Evolutionary conservation across 129 eudicot genomes (phyloP), one percentile per base, ranked within the genome.

Genomic region (Oenanthe sinensis): DNA sequence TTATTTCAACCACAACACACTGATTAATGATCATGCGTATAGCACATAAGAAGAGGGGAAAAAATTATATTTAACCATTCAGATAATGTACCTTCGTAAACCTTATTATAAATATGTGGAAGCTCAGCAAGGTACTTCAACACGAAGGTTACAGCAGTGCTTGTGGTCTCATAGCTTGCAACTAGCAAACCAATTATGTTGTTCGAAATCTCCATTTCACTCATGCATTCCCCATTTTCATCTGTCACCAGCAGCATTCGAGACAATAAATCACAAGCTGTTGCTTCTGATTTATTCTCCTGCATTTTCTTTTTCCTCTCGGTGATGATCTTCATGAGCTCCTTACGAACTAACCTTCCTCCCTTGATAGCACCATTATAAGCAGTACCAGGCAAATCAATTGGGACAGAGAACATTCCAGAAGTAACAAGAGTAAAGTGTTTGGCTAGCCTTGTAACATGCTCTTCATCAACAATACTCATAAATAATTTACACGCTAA

Each of bases 61-160:
- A 0, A 9, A 9, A 60, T 60, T 0, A 39, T 11, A 1, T 12
- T 2, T 22, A 20, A 16, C 9, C 14, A 4, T 6, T 71, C 8
- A 71, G 17, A 28, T 10, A 20, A n/a, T 22, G 39, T 84, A 87
- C 90, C 90, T 81, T 77, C 62, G 16, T 60, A 77, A 43, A 87
- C 90, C 73, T 79, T 49, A 0, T 82, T 43, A 77, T 84, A 84
- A n/a, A 87, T 71, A 63, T 87, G 81, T 8, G 88, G 90, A 77
- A 65, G 82, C 75, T 84, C 84, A 8, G 90, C 87, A 46, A 87
- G 84, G 65, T 81, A 79, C 37, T 77, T 79, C 37, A 87, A 8
- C 2, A 79, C 79, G 12, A 79, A 40, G 3, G 84, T 76, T 46
- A 82, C 71, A 1, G 86, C 81, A 17, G 82, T 67, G 69, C 86